A percentile compares a stretch with the other conserved stretches of the same genome.
Evolutionary conservation across 768 basidiomycete genomes (phyloP).

Genomic region (Kwoniella sp.): DNA sequence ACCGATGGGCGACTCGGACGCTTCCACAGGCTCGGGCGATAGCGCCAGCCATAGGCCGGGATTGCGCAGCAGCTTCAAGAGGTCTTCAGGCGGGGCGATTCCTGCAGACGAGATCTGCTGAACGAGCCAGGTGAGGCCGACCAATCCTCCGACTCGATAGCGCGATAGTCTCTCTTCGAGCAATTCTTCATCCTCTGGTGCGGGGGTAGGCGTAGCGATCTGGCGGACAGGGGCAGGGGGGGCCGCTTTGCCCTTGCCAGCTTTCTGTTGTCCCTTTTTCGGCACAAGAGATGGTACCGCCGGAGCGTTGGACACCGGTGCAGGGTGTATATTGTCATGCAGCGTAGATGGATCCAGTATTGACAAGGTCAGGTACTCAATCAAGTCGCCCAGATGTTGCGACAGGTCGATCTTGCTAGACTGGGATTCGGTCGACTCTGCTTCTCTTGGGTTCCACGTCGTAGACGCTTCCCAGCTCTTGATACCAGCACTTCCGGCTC

Average conservation of each 20-base stretch:
- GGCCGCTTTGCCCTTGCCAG: conserved; percentile 17
- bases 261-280: conserved; percentile 16
- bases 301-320: conserved; percentile 30
- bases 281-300: conserved; percentile 1
- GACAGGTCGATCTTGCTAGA: conserved; percentile 29
- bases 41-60: conserved; percentile 58
- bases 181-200: conserved; percentile 21
- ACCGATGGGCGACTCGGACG: conserved; percentile 6
- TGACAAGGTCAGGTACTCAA: conserved; percentile 44
- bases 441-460: conserved; percentile 1
- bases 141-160: conserved; percentile 38
- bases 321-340: conserved; percentile 49
- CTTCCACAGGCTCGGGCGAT: conserved; percentile 57
- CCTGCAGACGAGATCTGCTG: conserved; percentile 20
- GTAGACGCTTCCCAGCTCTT: conserved; percentile 35
- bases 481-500: conserved; percentile 35
- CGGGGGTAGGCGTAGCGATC: background rate
- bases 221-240: background rate
- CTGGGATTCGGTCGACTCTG: conserved; percentile 4
- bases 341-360: conserved; percentile 44
- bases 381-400: conserved; percentile 30
- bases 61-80: conserved; percentile 25
- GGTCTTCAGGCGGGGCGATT: conserved; percentile 7
- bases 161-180: conserved; percentile 22
- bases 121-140: conserved; percentile 42